Base-by-base conservation (phyloP, 1,284 basidiomycete genomes). In the Porodaedalea pini region DNA sequence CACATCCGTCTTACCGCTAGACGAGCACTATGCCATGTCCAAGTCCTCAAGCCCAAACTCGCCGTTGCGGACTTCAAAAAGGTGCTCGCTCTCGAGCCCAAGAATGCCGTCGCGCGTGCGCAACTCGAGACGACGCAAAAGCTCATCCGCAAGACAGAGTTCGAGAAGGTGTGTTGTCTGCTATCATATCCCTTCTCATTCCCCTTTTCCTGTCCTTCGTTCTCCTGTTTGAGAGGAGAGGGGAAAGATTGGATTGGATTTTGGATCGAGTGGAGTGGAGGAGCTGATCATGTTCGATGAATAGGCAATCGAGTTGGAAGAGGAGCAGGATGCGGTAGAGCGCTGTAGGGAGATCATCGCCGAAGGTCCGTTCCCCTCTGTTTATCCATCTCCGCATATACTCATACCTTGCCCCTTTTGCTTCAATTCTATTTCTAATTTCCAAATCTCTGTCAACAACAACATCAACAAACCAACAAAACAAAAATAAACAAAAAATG, bases 101-200 rank as follows among this genome's bases (percentile, higher is more conserved):
- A 82, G 39, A 99, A 99, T 71, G 83, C 85, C 29, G 74, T 83
- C 3, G 90, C 96, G 13, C 82, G 86, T 61, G 75, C 82, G 39
- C 94, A 98, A 71, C 75, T 98, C 61, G 82, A 87, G 29, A 85
- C 90, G 29, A 98, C 96, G 0, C 86, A 92, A 70, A 99, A 98
- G 75, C 81, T 98, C 49, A 78, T 94, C 55, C 80, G 91, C 37
- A 86, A 83, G 67, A 87, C 90, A 58, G 90, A 93, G 66, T 94
- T 94, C 64, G 92, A 95, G 71, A 94, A 93, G 80, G 90, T 86
- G 49, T 66, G 7, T 50, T 45, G 19, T 27, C 19, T 8, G 10
- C 31, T 32, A 4, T 21, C 13, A 13, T 13, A 19, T 19, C 21
- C 21, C 11, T 19, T 8, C 21, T n/a, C n/a, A 19, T 19, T 41